Evolutionary conservation across 257 asterid genomes (phyloP).

Genomic region (Ajuga chamaepitys): DNA sequence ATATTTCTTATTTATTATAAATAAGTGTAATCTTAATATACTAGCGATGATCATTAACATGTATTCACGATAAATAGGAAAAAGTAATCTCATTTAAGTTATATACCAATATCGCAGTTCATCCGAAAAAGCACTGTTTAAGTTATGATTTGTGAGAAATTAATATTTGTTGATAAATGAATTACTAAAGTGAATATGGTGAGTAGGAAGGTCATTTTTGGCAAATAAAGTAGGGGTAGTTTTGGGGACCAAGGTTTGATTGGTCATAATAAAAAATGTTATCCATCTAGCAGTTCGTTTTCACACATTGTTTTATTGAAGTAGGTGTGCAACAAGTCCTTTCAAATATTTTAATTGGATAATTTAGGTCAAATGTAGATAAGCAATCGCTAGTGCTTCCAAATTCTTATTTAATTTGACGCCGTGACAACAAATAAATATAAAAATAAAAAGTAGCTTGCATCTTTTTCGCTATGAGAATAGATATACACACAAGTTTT

Average conservation of each 20-base stretch:
- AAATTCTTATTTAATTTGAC: constrained; percentile 21
- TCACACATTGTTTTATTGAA: constrained; percentile 15
- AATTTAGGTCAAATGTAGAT: constrained; percentile 34
- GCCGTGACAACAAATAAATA: background rate
- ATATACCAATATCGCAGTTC: too few species aligned
- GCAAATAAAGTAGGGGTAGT: background rate
- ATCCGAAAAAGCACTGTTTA: too few species aligned
- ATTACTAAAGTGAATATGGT: too few species aligned
- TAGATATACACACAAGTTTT: too few species aligned
- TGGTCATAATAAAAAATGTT: constrained; percentile 20
- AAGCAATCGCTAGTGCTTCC: constrained; percentile 20
- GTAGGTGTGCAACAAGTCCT: constrained; percentile 17
- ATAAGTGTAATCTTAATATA: too few species aligned
- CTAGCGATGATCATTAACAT: too few species aligned
- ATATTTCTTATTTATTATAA: too few species aligned
- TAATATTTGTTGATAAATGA: too few species aligned
- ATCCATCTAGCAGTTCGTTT: constrained; percentile 18
- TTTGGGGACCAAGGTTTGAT: constrained; percentile 2
- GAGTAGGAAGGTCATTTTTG: too few species aligned
- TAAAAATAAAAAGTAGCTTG: background rate
- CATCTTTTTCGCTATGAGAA: background rate
- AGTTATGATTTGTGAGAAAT: too few species aligned
- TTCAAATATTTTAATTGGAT: constrained; percentile 24
- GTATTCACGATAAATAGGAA: too few species aligned
- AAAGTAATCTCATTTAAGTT: too few species aligned